Conservation (phyloP, 2,329 filamentous ascomycete genomes). For the Penicillium sp. region DNA sequence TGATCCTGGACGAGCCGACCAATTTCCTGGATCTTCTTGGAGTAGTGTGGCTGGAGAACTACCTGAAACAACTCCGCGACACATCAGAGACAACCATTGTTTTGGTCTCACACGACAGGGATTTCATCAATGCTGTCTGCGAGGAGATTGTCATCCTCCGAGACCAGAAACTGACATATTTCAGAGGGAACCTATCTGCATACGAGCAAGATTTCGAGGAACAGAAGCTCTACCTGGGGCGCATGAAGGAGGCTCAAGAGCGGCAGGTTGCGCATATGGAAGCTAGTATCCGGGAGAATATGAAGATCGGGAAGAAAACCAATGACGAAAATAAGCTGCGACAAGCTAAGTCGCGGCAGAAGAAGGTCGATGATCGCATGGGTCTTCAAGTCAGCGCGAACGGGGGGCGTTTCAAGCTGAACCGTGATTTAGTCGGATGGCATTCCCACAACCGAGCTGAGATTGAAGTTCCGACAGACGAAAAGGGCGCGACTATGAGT, state of each 20-base stretch:
- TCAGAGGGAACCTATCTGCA: slow-evolving; percentile 69
- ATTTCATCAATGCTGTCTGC: slow-evolving; percentile 73
- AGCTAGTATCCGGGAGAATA: slow-evolving; percentile 70
- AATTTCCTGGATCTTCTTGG: slow-evolving; percentile 81
- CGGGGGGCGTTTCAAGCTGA: slow-evolving; percentile 77
- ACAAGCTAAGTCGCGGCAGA: slow-evolving; percentile 80
- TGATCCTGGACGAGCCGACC: slow-evolving; percentile 83
- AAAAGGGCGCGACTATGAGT: slow-evolving; percentile 56
- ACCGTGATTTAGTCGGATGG: slow-evolving; percentile 66
- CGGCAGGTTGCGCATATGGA: slow-evolving; percentile 78
- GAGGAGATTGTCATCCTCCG: slow-evolving; percentile 73
- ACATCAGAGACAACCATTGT: slow-evolving; percentile 62
- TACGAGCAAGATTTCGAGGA: slow-evolving; percentile 67
- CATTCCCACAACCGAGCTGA: slow-evolving; percentile 60
- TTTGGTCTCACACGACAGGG: slow-evolving; percentile 79
- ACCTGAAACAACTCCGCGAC: slow-evolving; percentile 60
- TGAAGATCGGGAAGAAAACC: slow-evolving; percentile 70
- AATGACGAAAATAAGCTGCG: slow-evolving; percentile 82
- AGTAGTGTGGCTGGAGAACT: slow-evolving; percentile 79
- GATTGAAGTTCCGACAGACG: slow-evolving; percentile 66
- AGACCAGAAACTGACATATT: slow-evolving; percentile 68
- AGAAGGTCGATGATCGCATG: slow-evolving; percentile 78
- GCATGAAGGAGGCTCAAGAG: slow-evolving; percentile 80
- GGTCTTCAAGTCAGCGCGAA: slow-evolving; percentile 70
- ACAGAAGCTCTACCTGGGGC: slow-evolving; percentile 64